Conservation (phyloP, 1,284 basidiomycete species). For the Sporisorium exsertum region DNA sequence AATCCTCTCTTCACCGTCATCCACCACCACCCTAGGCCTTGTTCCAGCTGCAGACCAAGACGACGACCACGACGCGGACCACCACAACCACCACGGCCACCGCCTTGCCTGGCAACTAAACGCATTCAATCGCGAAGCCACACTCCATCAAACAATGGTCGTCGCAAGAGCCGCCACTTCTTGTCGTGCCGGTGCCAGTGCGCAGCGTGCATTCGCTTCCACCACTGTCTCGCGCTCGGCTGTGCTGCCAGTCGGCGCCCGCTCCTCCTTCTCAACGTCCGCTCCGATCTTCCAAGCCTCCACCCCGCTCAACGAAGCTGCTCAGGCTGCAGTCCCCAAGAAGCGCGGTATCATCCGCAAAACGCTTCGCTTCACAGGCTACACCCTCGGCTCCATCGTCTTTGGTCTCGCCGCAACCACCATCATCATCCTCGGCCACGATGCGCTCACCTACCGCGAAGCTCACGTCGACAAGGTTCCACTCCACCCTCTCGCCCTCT, state of each 20-base stretch:
- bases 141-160: conserved; percentile 13
- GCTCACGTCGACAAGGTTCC: conserved; percentile 57
- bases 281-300: conserved; percentile 15
- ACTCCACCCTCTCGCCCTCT: conserved; percentile 50
- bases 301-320: conserved; percentile 32
- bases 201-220: not conserved
- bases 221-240: conserved; percentile 1
- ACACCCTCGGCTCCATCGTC: conserved; percentile 52
- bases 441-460: conserved; percentile 61
- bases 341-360: conserved; percentile 23
- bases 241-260: not conserved
- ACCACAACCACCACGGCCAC: not conserved
- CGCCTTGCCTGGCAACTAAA: not conserved
- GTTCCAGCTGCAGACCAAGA: not conserved
- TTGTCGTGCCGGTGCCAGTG: conserved; percentile 8
- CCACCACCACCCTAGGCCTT: not conserved
- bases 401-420: conserved; percentile 55
- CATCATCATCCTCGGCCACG: conserved; percentile 57
- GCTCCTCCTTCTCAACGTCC: conserved; percentile 12
- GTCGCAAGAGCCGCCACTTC: conserved; percentile 16
- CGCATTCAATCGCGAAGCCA: not conserved
- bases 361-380: conserved; percentile 30
- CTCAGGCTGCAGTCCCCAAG: conserved; percentile 9
- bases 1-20: not conserved
- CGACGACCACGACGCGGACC: not conserved